Conservation (phyloP, 371 early-diverging fungal species). For the Hamiltosporidium magnivora region DNA sequence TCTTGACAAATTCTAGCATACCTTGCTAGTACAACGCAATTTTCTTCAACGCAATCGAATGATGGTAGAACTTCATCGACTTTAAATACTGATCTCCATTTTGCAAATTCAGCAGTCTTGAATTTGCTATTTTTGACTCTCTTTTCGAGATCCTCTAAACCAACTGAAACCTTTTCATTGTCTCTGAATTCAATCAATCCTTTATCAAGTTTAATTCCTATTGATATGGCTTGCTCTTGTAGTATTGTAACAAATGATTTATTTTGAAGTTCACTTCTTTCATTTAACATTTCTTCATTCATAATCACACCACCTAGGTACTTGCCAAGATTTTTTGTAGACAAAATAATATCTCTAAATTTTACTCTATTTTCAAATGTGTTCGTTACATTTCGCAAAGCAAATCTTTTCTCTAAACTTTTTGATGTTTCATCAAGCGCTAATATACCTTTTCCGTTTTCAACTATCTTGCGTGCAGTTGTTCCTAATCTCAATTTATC, state of each 20-base stretch:
- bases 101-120: slow-evolving; percentile 46
- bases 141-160: slow-evolving; percentile 48
- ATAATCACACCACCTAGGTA: slow-evolving; percentile 55
- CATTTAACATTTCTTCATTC: slow-evolving; percentile 50
- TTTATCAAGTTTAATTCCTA: slow-evolving; percentile 55
- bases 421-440: slow-evolving; percentile 52
- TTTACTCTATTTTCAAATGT: slow-evolving; percentile 49
- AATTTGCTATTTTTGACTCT: slow-evolving; percentile 20
- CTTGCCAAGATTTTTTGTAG: slow-evolving; percentile 21
- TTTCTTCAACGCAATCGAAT: slow-evolving; percentile 40
- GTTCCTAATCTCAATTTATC: not conserved
- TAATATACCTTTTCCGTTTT: slow-evolving; percentile 47
- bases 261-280: slow-evolving; percentile 19
- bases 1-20: slow-evolving; percentile 51
- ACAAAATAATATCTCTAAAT: slow-evolving; percentile 52
- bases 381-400: slow-evolving; percentile 33
- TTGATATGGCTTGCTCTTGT: slow-evolving; percentile 22
- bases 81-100: slow-evolving; percentile 55
- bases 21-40: slow-evolving; percentile 45
- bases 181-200: slow-evolving; percentile 44
- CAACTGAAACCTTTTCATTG: slow-evolving; percentile 45
- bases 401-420: slow-evolving; percentile 44
- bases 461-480: slow-evolving; percentile 35
- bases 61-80: slow-evolving; percentile 29
- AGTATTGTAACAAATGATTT: slow-evolving; percentile 20